Evolutionary conservation across 169 alveolate species (phyloP).

Genomic region (Plasmodium yoelii): DNA sequence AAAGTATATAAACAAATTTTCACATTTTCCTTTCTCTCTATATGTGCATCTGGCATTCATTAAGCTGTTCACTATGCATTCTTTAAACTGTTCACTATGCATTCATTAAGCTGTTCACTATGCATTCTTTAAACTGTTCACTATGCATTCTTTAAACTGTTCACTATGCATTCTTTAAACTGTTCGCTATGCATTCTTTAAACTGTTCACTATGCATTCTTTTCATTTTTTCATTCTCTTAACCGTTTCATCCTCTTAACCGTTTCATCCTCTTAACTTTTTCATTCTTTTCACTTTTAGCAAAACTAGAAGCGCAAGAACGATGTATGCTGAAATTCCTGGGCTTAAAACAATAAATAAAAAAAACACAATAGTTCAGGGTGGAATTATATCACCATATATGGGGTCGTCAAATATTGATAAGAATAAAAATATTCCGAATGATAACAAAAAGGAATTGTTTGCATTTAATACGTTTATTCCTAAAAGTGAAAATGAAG

Average conservation of each 20-base stretch:
- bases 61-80: neutral
- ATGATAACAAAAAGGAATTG: constrained; percentile 29
- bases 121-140: too few relatives aligned
- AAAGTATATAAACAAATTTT: constrained; percentile 56
- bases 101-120: too few relatives aligned
- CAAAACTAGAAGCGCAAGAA: constrained; percentile 78
- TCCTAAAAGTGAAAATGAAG: constrained; percentile 1
- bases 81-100: too few relatives aligned
- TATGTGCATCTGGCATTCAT: neutral
- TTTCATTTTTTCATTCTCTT: too few relatives aligned
- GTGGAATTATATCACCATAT: constrained; percentile 73
- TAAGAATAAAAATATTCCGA: constrained; percentile 26
- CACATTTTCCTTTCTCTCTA: constrained; percentile 10
- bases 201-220: too few relatives aligned
- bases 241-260: too few relatives aligned
- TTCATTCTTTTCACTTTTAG: too few relatives aligned
- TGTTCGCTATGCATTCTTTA: too few relatives aligned
- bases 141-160: too few relatives aligned
- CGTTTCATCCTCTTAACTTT: too few relatives aligned
- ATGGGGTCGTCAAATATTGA: constrained; percentile 77
- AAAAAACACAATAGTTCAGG: constrained; percentile 33
- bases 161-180: too few relatives aligned
- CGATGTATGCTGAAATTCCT: constrained; percentile 84
- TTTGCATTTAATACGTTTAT: constrained; percentile 17
- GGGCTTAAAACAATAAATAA: constrained; percentile 81